phyloP scores from a whole-genome alignment of 192 early-diverging fungal genomes.

The Backusella mclennaniae region DNA sequence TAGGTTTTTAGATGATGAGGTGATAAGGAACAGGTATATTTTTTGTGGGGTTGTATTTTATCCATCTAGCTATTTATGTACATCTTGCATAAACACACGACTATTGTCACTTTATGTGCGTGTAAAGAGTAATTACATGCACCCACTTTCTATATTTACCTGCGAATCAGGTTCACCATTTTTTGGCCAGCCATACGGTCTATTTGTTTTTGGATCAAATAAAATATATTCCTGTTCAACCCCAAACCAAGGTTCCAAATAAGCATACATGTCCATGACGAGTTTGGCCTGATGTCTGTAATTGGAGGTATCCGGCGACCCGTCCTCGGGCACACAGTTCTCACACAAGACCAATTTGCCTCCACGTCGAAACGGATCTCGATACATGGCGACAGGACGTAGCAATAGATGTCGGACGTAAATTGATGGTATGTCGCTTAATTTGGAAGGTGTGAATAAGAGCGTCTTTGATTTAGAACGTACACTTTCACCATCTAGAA shows the following conservation, averaged over 20 bases:
- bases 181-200: conserved; percentile 52
- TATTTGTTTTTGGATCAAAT: conserved; percentile 39
- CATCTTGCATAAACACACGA: neutral
- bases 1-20: neutral
- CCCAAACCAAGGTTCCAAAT: conserved; percentile 52
- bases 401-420: conserved; percentile 33
- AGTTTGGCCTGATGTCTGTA: conserved; percentile 34
- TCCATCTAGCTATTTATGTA: neutral
- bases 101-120: too few relatives aligned
- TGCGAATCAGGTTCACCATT: conserved; percentile 52
- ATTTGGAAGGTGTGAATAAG: neutral
- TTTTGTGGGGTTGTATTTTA: neutral
- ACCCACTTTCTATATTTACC: conserved; percentile 9
- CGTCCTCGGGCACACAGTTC: conserved; percentile 41
- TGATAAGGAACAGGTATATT: neutral
- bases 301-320: conserved; percentile 50
- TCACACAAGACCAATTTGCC: conserved; percentile 49
- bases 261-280: conserved; percentile 39
- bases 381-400: conserved; percentile 44
- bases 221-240: conserved; percentile 58
- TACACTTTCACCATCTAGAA: conserved; percentile 46
- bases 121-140: neutral
- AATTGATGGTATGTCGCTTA: conserved; percentile 37
- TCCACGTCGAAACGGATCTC: conserved; percentile 47
- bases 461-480: conserved; percentile 51